phyloP scores from a whole-genome alignment of 139 green algal species.

The Closterium sp. region DNA sequence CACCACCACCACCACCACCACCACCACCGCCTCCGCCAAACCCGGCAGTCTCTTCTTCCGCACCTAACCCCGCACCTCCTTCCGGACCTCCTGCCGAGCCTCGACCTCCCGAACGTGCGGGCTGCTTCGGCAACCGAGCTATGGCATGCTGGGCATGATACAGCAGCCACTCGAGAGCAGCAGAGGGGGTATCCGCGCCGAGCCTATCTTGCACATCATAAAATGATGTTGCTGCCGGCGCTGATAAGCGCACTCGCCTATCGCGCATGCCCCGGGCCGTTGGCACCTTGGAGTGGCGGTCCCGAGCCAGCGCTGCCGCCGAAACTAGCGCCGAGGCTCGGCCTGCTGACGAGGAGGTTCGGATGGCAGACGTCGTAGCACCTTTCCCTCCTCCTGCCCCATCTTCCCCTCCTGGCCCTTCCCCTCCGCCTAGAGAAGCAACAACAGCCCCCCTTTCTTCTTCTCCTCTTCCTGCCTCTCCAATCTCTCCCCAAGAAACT shows the following conservation, averaged over 20 bases:
- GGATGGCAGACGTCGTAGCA: background rate
- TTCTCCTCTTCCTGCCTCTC: background rate
- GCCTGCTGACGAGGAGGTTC: background rate
- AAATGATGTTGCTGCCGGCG: conserved; percentile 19
- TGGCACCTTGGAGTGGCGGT: conserved; percentile 46
- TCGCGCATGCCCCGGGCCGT: conserved; percentile 28
- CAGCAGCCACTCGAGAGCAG: conserved; percentile 46
- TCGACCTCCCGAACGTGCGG: background rate
- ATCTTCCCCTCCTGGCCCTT: background rate
- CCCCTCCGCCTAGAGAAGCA: background rate
- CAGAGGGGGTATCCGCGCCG: conserved; percentile 36
- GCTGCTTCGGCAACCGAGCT: conserved; percentile 8
- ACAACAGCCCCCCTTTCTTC: background rate
- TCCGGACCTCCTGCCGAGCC: background rate
- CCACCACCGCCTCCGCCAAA: too few species aligned
- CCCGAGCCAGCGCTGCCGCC: background rate
- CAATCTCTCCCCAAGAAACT: background rate
- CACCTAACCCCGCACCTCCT: background rate
- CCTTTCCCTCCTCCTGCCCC: background rate
- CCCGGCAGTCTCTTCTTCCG: background rate
- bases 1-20: too few species aligned
- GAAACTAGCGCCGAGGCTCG: background rate
- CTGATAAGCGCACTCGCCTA: conserved; percentile 28
- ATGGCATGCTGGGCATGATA: conserved; percentile 28
- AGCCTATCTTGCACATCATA: conserved; percentile 49